Evolutionary conservation across 1,284 basidiomycete genomes (phyloP).

Genomic region (Paramarasmius palmivorus): DNA sequence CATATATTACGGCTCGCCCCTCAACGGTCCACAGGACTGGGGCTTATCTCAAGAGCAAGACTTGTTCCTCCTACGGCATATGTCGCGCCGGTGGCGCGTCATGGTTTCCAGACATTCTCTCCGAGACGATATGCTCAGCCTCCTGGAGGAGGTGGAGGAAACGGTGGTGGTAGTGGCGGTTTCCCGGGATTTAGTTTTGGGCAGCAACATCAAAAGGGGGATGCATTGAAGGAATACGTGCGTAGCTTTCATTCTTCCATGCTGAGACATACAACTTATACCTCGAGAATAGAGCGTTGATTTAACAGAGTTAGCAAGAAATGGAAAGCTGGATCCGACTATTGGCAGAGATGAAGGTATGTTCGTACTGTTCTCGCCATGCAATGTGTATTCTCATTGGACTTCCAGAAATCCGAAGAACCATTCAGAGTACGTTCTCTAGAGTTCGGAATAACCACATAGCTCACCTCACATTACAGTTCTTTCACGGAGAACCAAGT

Average conservation of each 20-base stretch:
- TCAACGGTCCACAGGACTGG: constrained; percentile 1
- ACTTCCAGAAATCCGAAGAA: constrained; percentile 77
- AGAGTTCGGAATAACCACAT: constrained; percentile 17
- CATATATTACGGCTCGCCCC: constrained; percentile 3
- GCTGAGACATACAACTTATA: neutral
- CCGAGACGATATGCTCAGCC: constrained; percentile 31
- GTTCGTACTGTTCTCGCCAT: constrained; percentile 4
- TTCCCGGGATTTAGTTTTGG: constrained; percentile 60
- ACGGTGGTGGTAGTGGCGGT: constrained; percentile 34
- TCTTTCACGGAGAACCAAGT: constrained; percentile 80
- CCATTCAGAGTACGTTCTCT: constrained; percentile 74
- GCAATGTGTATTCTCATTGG: neutral
- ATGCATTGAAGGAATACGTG: constrained; percentile 83
- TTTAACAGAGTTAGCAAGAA: constrained; percentile 78
- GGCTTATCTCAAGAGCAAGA: neutral
- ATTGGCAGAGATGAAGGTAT: constrained; percentile 86
- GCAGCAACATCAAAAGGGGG: constrained; percentile 71
- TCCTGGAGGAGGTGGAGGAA: constrained; percentile 34
- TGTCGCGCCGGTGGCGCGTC: constrained; percentile 3
- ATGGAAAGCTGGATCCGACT: constrained; percentile 87
- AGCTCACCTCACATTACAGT: constrained; percentile 38
- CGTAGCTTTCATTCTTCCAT: constrained; percentile 26
- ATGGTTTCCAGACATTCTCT: constrained; percentile 11
- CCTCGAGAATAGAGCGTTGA: constrained; percentile 66
- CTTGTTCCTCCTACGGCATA: constrained; percentile 1